Base-by-base conservation (phyloP, 2,329 filamentous ascomycete genomes). In the Pseudocercospora vitis region DNA sequence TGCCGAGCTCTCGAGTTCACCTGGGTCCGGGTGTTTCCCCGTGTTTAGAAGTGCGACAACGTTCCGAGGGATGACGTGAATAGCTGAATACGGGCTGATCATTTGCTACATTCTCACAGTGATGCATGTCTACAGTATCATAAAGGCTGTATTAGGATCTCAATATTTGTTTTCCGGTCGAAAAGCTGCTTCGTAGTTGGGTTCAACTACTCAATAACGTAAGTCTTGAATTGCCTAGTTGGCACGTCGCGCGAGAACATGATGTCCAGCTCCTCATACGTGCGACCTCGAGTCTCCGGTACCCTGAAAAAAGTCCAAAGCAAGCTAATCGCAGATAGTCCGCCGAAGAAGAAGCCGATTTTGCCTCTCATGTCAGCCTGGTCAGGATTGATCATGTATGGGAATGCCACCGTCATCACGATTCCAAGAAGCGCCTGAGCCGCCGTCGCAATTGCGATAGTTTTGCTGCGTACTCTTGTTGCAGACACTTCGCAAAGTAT, bases 221-320 rank as follows among this genome's bases (percentile, higher is more conserved):
- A 68, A 9, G 53, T 48, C 56, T 59, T 62, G 53, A 74, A 73
- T 45, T 71, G 59, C 46, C 68, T 65, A 7, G 71, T 70, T 18
- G 51, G 60, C 31, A 74, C 68, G 11, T 63, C 59, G 33, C 67
- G 62, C 45, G 69, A 66, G 56, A 74, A 75, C 71, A 75, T 70
- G 18, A 73, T 63, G 61, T 76, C 73, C 29, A 76, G 57, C 62
- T 76, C 73, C 48, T 74, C 72, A 53, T 69, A 74, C 23, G 73
- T 74, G 26, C 72, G 55, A 1, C 67, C 72, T 49, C 69, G 71
- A 39, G 71, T 74, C 58, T 75, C 73, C 3, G 73, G 73, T 1
- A 74, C 62, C 24, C 70, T 61, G 21, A 72, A 69, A 53, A 64
- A 74, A 1, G 68, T 64, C 71, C 73, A 73, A 0, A 70, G 28